A percentile compares a stretch with the other conserved stretches of the same genome.
These are phyloP conservation scores for Fagus sylvatica DNA, from an alignment of 306 rosid species.

Conservation along the genomic window DNA sequence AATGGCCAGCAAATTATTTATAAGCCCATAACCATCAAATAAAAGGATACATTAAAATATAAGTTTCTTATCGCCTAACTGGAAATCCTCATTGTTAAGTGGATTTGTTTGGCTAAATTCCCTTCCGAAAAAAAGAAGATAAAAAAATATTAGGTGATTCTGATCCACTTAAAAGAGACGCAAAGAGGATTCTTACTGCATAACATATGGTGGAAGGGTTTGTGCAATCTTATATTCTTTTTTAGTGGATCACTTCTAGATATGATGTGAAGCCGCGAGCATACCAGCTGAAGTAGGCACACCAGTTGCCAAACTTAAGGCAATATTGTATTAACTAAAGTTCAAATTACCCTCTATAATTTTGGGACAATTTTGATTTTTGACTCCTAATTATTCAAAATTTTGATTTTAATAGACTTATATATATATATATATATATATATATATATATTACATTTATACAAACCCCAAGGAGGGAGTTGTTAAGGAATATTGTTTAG, in stretches of 20 bases:
- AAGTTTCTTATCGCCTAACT: not conserved
- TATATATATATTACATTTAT: too few relatives aligned
- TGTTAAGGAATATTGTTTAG: too few relatives aligned
- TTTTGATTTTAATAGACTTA: too few relatives aligned
- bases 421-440: too few relatives aligned
- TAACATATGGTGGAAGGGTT: not conserved
- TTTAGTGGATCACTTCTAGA: not conserved
- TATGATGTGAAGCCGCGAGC: not conserved
- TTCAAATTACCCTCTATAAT: too few relatives aligned
- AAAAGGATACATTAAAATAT: not conserved
- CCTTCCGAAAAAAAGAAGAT: not conserved
- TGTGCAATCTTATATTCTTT: not conserved
- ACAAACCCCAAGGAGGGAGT: too few relatives aligned
- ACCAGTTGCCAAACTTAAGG: not conserved
- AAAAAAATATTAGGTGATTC: not conserved
- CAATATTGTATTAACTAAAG: too few relatives aligned
- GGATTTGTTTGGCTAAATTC: not conserved
- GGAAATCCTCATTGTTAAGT: not conserved
- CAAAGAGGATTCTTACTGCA: not conserved
- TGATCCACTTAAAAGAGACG: not conserved
- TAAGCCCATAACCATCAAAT: not conserved
- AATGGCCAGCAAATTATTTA: not conserved
- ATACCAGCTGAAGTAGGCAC: not conserved
- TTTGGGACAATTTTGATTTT: too few relatives aligned
- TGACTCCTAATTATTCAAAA: too few relatives aligned